These are phyloP conservation scores for Albifimbria verrucaria DNA, from an alignment of 2,329 filamentous ascomycete species.

Conservation along the genomic window DNA sequence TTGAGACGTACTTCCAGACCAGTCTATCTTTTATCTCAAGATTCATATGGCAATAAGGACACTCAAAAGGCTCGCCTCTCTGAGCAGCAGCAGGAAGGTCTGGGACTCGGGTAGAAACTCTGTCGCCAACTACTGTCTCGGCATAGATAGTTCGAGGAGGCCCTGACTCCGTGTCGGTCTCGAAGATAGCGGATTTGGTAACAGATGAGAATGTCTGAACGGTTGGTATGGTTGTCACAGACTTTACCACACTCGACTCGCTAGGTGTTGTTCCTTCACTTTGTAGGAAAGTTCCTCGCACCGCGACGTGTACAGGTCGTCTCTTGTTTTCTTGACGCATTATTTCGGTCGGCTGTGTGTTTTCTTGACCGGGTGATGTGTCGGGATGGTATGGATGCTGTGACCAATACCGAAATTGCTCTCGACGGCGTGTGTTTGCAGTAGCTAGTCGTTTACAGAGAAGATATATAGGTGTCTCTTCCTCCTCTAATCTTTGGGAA, in stretches of 20 bases:
- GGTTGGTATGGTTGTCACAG: not conserved
- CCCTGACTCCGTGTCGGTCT: not conserved
- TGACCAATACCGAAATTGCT: conserved; percentile 6
- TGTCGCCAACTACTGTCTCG: not conserved
- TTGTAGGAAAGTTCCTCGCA: too few relatives aligned
- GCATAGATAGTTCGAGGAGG: conserved; percentile 2
- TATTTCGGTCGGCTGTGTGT: not conserved
- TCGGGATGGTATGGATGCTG: conserved; percentile 4
- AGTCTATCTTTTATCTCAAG: not conserved
- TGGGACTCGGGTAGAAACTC: not conserved
- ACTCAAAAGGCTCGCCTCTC: not conserved
- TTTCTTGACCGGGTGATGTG: not conserved
- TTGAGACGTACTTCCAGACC: not conserved
- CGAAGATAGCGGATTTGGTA: not conserved
- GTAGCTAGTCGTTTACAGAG: conserved; percentile 4
- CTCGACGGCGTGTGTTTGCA: conserved; percentile 6
- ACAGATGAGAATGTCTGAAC: not conserved
- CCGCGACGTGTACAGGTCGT: too few relatives aligned
- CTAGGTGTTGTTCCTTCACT: not conserved
- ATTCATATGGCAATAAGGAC: not conserved
- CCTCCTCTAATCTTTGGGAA: not conserved
- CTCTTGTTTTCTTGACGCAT: not conserved
- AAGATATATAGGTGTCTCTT: not conserved
- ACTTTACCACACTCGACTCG: not conserved
- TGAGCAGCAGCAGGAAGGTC: not conserved